Conservation (phyloP, 169 alveolate species). For the Plasmodium falciparum region DNA sequence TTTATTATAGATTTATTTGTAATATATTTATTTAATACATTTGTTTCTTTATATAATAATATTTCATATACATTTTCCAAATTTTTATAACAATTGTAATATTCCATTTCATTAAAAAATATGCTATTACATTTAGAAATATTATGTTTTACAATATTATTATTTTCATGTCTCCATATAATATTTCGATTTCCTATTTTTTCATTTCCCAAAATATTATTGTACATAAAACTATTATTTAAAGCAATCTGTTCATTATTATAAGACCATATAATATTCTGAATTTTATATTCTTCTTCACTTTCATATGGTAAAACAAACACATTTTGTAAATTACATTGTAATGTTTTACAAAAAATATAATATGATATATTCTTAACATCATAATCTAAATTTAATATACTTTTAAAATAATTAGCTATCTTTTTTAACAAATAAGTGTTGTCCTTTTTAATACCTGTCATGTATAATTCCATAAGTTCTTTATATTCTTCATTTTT, state of each 20-base stretch:
- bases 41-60: slow-evolving; percentile 9
- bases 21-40: not conserved
- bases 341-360: slow-evolving; percentile 24
- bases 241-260: slow-evolving; percentile 10
- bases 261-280: not conserved
- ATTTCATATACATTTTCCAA: slow-evolving; percentile 17
- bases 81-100: slow-evolving; percentile 22
- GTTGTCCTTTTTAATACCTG: slow-evolving; percentile 1
- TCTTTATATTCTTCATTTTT: slow-evolving; percentile 33
- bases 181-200: slow-evolving; percentile 11
- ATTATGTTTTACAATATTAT: not conserved
- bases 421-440: not conserved
- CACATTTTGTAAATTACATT: slow-evolving; percentile 19
- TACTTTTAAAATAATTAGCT: slow-evolving; percentile 19
- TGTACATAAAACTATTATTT: slow-evolving; percentile 11
- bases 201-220: not conserved
- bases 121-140: slow-evolving; percentile 13
- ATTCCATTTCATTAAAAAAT: slow-evolving; percentile 22
- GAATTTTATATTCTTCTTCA: slow-evolving; percentile 14
- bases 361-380: slow-evolving; percentile 29
- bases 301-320: not conserved
- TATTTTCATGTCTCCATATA: slow-evolving; percentile 47
- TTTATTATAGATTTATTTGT: slow-evolving; percentile 15
- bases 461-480: not conserved
- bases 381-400: slow-evolving; percentile 11